These are phyloP conservation scores for Cladophialophora psammophila DNA, from an alignment of 2,329 filamentous ascomycete species.

Conservation along the genomic window DNA sequence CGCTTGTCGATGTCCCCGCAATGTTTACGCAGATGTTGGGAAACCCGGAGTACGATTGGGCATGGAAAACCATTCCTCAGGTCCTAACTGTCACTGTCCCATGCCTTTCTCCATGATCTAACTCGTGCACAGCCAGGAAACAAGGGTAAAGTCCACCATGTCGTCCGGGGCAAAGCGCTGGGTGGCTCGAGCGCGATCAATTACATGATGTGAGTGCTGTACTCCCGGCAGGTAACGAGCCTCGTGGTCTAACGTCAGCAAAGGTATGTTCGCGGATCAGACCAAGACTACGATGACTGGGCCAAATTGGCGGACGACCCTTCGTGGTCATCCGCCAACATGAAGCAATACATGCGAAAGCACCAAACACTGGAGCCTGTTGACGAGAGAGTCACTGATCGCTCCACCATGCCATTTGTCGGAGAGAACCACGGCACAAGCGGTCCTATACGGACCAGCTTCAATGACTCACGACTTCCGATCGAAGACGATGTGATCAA, in stretches of 20 bases:
- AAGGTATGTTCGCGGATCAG: conserved; percentile 40
- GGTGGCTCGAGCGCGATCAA: conserved; percentile 47
- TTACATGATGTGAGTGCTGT: conserved; percentile 41
- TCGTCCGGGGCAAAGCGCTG: conserved; percentile 44
- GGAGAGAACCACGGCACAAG: conserved; percentile 41
- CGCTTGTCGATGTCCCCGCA: conserved; percentile 41
- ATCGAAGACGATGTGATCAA: conserved; percentile 38
- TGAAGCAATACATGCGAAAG: conserved; percentile 43
- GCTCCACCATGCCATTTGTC: conserved; percentile 34
- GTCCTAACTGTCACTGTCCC: conserved; percentile 28
- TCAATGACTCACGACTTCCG: conserved; percentile 35
- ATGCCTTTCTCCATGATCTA: conserved; percentile 19
- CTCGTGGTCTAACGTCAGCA: background rate
- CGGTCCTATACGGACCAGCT: conserved; percentile 48
- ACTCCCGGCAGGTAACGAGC: background rate
- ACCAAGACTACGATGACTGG: conserved; percentile 47
- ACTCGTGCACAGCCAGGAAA: conserved; percentile 23
- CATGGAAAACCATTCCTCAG: conserved; percentile 45
- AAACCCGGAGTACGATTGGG: conserved; percentile 48
- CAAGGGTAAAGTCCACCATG: conserved; percentile 39
- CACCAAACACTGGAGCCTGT: conserved; percentile 46
- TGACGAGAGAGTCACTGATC: conserved; percentile 36
- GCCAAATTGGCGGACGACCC: conserved; percentile 42
- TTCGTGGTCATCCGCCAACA: conserved; percentile 43
- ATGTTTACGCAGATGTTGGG: conserved; percentile 41